A percentile compares a stretch with the other conserved stretches of the same genome.
Evolutionary conservation across 371 early-diverging fungal genomes (phyloP).

Genomic region (Mucor mucedo): DNA sequence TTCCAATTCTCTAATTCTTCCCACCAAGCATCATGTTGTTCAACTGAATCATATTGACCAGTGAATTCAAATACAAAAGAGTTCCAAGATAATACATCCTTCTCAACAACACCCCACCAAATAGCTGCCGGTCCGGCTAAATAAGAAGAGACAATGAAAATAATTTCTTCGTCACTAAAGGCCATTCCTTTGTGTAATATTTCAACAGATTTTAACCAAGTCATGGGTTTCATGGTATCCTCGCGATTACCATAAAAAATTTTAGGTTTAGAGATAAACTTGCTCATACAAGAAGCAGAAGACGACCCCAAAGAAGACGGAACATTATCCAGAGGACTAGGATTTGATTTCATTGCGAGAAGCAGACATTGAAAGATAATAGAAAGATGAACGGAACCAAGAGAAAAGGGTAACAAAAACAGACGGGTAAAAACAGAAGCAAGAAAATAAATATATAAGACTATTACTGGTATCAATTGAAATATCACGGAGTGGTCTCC

Average conservation of each 20-base stretch:
- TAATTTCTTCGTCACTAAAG: conserved; percentile 12
- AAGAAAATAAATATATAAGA: too few species aligned
- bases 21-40: conserved; percentile 22
- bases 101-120: conserved; percentile 4
- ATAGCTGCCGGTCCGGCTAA: conserved; percentile 2
- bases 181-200: background rate
- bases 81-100: background rate
- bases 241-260: background rate
- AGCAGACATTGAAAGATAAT: too few species aligned
- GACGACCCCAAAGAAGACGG: background rate
- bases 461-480: too few species aligned
- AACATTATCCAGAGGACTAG: too few species aligned
- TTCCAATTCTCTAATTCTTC: background rate
- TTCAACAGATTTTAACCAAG: conserved; percentile 5
- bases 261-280: background rate
- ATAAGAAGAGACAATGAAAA: conserved; percentile 5
- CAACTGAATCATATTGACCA: conserved; percentile 26
- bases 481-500: too few species aligned
- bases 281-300: background rate
- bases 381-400: too few species aligned
- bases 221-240: background rate
- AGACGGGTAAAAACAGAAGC: too few species aligned
- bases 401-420: too few species aligned
- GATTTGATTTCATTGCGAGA: too few species aligned
- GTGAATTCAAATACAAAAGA: conserved; percentile 14